phyloP scores from a whole-genome alignment of 495 filamentous ascomycete genomes.

The Penicillium turbatum region DNA sequence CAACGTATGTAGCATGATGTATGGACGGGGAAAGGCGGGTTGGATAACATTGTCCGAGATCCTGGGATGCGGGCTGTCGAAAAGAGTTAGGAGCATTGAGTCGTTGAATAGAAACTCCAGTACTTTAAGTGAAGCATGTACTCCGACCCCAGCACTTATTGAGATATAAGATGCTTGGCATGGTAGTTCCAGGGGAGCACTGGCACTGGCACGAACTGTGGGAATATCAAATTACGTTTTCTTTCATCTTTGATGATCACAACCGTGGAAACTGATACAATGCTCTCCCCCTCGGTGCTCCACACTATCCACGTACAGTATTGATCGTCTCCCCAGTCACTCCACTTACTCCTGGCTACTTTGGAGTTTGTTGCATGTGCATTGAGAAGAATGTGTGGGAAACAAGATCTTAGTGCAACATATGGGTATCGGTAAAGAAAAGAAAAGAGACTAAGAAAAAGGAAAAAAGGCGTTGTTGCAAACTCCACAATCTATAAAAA shows the following conservation, averaged over 20 bases:
- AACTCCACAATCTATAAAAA: background rate
- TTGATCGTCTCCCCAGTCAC: slow-evolving; percentile 22
- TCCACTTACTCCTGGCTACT: slow-evolving; percentile 19
- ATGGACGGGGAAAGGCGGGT: slow-evolving; percentile 9
- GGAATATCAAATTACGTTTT: background rate
- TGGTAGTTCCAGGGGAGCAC: background rate
- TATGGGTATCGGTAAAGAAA: background rate
- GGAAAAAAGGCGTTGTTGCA: background rate
- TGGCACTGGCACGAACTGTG: background rate
- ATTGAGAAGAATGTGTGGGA: background rate
- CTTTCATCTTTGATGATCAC: background rate
- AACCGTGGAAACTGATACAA: slow-evolving; percentile 5
- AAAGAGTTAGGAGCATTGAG: background rate
- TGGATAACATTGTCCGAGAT: slow-evolving; percentile 15
- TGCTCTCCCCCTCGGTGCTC: background rate
- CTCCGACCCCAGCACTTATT: too few relatives aligned
- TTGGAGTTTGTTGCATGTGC: background rate
- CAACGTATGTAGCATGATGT: background rate
- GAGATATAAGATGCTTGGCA: too few relatives aligned
- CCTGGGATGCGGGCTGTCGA: background rate
- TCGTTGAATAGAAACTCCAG: too few relatives aligned
- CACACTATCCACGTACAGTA: slow-evolving; percentile 10
- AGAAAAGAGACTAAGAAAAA: background rate
- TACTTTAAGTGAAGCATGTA: too few relatives aligned
- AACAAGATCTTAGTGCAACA: too few relatives aligned